phyloP scores from a whole-genome alignment of 2,329 filamentous ascomycete genomes.

The Xylaria sp. region DNA sequence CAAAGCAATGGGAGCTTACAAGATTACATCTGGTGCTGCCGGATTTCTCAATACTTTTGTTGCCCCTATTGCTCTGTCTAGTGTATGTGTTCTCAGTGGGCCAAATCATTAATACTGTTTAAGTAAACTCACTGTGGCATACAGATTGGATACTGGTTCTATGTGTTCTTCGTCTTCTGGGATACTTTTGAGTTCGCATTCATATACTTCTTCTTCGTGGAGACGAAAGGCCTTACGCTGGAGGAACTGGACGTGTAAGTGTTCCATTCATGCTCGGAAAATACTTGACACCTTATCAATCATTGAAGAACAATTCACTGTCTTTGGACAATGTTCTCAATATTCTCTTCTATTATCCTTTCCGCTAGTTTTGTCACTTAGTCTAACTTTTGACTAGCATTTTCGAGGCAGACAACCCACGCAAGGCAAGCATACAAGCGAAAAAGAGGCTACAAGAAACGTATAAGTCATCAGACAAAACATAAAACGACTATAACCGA shows the following conservation, averaged over 20 bases:
- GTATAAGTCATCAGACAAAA: constrained; percentile 25
- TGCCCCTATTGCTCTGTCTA: constrained; percentile 46
- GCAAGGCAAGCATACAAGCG: constrained; percentile 46
- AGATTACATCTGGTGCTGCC: constrained; percentile 52
- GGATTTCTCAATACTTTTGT: constrained; percentile 52
- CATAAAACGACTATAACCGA: neutral
- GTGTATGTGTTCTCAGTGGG: constrained; percentile 39
- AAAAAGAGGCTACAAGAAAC: constrained; percentile 45
- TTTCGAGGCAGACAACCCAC: constrained; percentile 52
- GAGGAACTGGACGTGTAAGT: constrained; percentile 47
- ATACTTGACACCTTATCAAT: neutral
- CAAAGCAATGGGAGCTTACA: constrained; percentile 52
- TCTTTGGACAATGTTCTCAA: neutral
- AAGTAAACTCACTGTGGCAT: neutral
- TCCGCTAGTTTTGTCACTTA: neutral
- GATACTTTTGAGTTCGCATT: constrained; percentile 49
- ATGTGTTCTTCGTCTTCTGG: constrained; percentile 53
- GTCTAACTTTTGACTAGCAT: constrained; percentile 38
- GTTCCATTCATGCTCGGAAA: neutral
- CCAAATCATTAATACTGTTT: neutral
- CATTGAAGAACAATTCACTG: neutral
- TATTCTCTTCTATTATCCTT: neutral
- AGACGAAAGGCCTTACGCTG: constrained; percentile 50
- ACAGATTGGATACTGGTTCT: constrained; percentile 52
- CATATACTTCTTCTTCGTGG: constrained; percentile 52